Conservation (phyloP, 495 filamentous ascomycete genomes). For the Penicillium samsonianum region DNA sequence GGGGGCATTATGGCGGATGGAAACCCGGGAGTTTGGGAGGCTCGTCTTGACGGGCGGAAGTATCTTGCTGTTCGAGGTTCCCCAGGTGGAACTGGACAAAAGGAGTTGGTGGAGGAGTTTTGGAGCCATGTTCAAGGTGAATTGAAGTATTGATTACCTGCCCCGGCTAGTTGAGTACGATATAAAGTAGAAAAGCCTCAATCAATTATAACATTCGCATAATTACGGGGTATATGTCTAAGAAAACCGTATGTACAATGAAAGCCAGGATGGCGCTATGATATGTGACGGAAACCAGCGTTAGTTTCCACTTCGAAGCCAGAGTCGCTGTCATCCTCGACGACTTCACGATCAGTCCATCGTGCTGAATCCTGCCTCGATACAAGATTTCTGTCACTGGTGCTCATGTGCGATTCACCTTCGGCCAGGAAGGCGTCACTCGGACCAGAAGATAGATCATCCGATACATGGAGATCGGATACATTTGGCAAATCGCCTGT, state of each 20-base stretch:
- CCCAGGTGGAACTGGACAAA: constrained; percentile 62
- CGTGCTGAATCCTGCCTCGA: constrained; percentile 39
- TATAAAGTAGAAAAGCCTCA: not conserved
- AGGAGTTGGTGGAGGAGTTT: constrained; percentile 77
- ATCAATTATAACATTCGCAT: not conserved
- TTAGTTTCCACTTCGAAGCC: constrained; percentile 27
- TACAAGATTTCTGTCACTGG: constrained; percentile 16
- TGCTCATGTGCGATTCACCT: constrained; percentile 17
- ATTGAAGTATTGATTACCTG: constrained; percentile 32
- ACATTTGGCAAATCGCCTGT: constrained; percentile 4
- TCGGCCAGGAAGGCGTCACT: constrained; percentile 12
- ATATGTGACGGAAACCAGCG: constrained; percentile 19
- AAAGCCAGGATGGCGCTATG: not conserved
- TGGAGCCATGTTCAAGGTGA: constrained; percentile 55
- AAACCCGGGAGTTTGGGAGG: constrained; percentile 76
- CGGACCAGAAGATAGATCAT: constrained; percentile 6
- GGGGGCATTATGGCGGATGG: constrained; percentile 79
- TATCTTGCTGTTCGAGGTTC: constrained; percentile 75
- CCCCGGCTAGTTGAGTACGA: not conserved
- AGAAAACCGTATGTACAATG: constrained; percentile 22
- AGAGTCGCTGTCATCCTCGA: constrained; percentile 35
- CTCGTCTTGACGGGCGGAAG: constrained; percentile 69
- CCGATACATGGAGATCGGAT: constrained; percentile 1
- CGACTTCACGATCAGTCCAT: constrained; percentile 43
- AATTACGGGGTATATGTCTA: constrained; percentile 20